phyloP scores from a whole-genome alignment of 2,329 filamentous ascomycete species.

The Verticillium zaregamsianum region DNA sequence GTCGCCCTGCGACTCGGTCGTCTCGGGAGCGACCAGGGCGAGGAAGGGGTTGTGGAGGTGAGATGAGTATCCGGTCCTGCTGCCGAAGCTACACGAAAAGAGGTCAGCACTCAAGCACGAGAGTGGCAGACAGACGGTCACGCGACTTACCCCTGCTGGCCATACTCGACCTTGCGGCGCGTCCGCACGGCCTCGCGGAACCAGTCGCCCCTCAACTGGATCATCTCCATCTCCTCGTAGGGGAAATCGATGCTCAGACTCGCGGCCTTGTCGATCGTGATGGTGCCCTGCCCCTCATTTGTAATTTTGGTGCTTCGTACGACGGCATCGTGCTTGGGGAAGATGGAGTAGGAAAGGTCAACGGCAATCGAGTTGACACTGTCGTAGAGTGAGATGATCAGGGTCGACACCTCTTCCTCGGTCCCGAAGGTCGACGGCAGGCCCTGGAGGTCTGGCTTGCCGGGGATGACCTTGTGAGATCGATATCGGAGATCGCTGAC shows the following conservation, averaged over 20 bases:
- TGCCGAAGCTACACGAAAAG: slow-evolving; percentile 47
- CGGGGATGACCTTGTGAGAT: slow-evolving; percentile 48
- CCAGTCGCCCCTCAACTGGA: slow-evolving; percentile 62
- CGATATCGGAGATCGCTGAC: slow-evolving; percentile 55
- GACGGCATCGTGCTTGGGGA: slow-evolving; percentile 57
- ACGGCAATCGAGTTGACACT: slow-evolving; percentile 53
- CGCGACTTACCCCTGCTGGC: slow-evolving; percentile 43
- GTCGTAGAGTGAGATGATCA: slow-evolving; percentile 55
- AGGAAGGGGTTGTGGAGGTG: slow-evolving; percentile 64
- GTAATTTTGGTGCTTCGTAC: slow-evolving; percentile 57
- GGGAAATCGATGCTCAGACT: slow-evolving; percentile 61
- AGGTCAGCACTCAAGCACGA: background rate
- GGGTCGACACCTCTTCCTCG: slow-evolving; percentile 52
- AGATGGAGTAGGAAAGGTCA: slow-evolving; percentile 59
- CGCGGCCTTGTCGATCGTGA: slow-evolving; percentile 52
- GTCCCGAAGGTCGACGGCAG: slow-evolving; percentile 57
- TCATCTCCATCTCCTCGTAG: slow-evolving; percentile 56
- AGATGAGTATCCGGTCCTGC: slow-evolving; percentile 57
- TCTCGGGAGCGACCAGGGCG: slow-evolving; percentile 47
- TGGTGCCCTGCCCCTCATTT: slow-evolving; percentile 49
- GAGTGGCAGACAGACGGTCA: background rate
- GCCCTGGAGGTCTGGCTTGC: slow-evolving; percentile 52
- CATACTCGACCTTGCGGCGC: slow-evolving; percentile 51
- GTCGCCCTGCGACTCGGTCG: slow-evolving; percentile 57
- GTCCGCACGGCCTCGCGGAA: slow-evolving; percentile 52